Evolutionary conservation across 2,329 filamentous ascomycete genomes (phyloP).

Genomic region (Didymella sp.): DNA sequence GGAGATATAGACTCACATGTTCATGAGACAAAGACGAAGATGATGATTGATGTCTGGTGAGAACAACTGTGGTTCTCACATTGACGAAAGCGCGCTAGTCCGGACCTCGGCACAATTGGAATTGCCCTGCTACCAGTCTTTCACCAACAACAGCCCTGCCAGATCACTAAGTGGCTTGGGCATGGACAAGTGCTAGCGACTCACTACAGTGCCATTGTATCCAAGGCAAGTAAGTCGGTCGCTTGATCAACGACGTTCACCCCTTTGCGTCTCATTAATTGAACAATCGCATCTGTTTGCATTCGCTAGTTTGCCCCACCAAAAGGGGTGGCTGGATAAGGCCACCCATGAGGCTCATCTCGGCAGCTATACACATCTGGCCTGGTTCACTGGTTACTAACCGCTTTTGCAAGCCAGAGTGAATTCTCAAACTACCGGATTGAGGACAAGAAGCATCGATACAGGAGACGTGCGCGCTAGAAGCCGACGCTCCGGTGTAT

Average conservation of each 20-base stretch:
- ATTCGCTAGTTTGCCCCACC: not conserved
- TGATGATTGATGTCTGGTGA: not conserved
- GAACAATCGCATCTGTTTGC: not conserved
- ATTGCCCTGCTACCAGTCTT: not conserved
- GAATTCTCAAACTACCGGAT: not conserved
- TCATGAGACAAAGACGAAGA: too few species aligned
- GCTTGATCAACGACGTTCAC: too few species aligned
- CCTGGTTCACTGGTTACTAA: not conserved
- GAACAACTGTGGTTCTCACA: not conserved
- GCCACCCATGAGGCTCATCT: constrained; percentile 7
- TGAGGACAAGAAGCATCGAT: not conserved
- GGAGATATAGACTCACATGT: too few species aligned
- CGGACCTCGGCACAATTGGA: not conserved
- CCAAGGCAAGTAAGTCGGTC: too few species aligned
- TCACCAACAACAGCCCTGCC: not conserved
- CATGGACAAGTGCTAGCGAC: too few species aligned
- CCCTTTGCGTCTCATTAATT: too few species aligned
- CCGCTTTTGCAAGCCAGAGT: not conserved
- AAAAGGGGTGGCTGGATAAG: not conserved
- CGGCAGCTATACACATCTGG: not conserved
- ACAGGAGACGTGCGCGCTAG: not conserved
- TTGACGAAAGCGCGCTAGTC: not conserved
- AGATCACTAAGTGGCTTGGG: too few species aligned
- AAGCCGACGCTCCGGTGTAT: not conserved
- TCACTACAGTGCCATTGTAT: too few species aligned